These are phyloP conservation scores for Trichoderma cornu-damae DNA, from an alignment of 2,329 filamentous ascomycete genomes.

Conservation along the genomic window DNA sequence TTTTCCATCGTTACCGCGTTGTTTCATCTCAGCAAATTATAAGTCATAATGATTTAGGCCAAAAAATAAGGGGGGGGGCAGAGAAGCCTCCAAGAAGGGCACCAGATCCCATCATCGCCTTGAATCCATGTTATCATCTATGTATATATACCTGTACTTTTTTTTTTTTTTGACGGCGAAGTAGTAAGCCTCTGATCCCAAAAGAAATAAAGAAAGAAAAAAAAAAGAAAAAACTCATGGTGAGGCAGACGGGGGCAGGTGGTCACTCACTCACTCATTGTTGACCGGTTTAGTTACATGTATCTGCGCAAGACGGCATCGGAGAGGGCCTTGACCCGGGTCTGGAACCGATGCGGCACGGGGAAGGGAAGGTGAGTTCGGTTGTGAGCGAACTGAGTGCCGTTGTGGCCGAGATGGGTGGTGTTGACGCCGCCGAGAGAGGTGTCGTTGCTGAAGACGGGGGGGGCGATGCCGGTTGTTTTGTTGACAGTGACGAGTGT, in stretches of 20 bases:
- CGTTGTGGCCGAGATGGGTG: not conserved
- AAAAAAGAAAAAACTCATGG: too few relatives aligned
- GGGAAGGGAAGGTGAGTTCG: not conserved
- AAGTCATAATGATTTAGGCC: conserved; percentile 2
- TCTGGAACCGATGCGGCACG: conserved; percentile 3
- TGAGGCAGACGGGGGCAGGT: not conserved
- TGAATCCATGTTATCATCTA: not conserved
- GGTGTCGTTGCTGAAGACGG: not conserved
- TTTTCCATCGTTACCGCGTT: not conserved
- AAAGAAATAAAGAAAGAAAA: too few relatives aligned
- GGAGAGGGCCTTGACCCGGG: not conserved
- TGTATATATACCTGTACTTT: too few relatives aligned
- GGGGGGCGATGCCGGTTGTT: not conserved
- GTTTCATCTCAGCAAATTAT: conserved; percentile 2
- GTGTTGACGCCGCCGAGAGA: not conserved
- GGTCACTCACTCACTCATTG: too few relatives aligned
- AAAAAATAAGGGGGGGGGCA: too few relatives aligned
- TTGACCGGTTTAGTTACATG: not conserved
- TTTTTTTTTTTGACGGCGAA: too few relatives aligned
- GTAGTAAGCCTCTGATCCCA: not conserved
- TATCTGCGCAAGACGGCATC: not conserved
- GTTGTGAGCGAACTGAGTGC: not conserved
- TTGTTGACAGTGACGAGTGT: too few relatives aligned
- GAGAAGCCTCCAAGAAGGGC: too few relatives aligned
- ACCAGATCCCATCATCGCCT: not conserved